Base-by-base conservation (phyloP, 2,329 filamentous ascomycete species). In the Pestalotiopsis sp. region DNA sequence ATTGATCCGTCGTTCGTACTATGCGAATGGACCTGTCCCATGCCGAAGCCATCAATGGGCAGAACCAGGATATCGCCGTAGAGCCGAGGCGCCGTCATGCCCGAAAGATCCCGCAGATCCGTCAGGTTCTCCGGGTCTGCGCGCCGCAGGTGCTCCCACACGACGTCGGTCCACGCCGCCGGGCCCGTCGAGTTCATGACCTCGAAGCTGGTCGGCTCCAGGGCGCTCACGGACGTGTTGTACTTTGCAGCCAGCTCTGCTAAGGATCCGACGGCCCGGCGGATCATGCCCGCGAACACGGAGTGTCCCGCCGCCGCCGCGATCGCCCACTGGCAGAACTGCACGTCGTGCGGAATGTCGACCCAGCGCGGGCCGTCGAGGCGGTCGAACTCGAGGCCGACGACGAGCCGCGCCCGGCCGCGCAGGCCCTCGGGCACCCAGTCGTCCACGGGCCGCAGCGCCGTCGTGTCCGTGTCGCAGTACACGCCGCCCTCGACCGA, bases 401-500 rank as follows among this genome's bases (percentile, higher is more conserved):
- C 70, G 20, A 80, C 66, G 11, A 77, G 69, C 4, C 72, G 69
- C 7, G 73, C 72, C n/a, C 68, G 41, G 67, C 71, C 68, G 4
- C 73, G 73, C 27, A 73, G 14, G 4, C 68, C 20, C 62, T 39
- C 78, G 74, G 89, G 89, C 17, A 92, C 87, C 76, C 90, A 91
- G 64, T 83, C 78, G 39, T 75, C 72, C 41, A 82, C 73, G 11
- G 81, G 78, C 74, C 78, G 79, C 36, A 83, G 74, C 41, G 80
- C 80, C 74, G 82, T 80, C 62, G 83, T 82, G 68, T 83, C 82
- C 63, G 82, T 83, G 60, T 83, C 81, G 66, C 81, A 80, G 68
- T 83, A 83, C 2, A 88, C 77, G 31, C 87, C 89, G 25, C 89
- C 89, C 74, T 91, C 89, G 4, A 88, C 86, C 74, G 90, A 91